Evolutionary conservation across 441 rosid genomes (phyloP), one percentile per base, ranked within the genome.

Genomic region (Populus hybrid): DNA sequence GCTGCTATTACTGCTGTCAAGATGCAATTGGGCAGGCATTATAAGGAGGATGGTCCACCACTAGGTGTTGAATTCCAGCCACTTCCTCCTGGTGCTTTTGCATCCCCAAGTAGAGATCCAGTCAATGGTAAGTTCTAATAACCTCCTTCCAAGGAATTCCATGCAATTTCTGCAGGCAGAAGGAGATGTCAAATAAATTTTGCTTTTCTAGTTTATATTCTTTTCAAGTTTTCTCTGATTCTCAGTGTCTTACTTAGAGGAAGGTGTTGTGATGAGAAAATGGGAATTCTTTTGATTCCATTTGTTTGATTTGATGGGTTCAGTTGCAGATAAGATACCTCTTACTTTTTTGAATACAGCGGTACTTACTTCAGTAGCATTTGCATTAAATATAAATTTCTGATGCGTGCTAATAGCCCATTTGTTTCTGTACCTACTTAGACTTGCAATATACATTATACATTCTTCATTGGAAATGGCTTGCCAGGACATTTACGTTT

Each of bases 51-150:
- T 82, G 98, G 97, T 81, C 99, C 99, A 6, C 86, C 84, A n/a
- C 90, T 93, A 26, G 91, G 93, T 78, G 83, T 91, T 84, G 88
- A 81, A 68, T 95, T 95, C 87, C 89, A 93, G 78, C 83, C 87
- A 75, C 94, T 91, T 82, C 98, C 98, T 79, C 97, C 97, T 64
- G 87, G 88, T 80, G 95, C 98, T 72, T 95, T 95, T 82, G 91
- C 88, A 81, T 89, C 88, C 28, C 86, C 86, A 73, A 84, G 76
- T 74, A 78, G 79, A 78, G 80, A 85, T 73, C 83, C 88, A 20
- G 85, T 82, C 77, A 87, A 80, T 70, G 95, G 98, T 93, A 87
- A 83, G 92, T 80, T 78, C 9, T 79, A 28, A 71, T n/a, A 78
- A 74, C 79, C 78, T 83, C 59, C 81, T 68, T 73, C 24, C 42